Base-by-base conservation (phyloP, 139 green algal genomes). In the Nannochloris sp. region DNA sequence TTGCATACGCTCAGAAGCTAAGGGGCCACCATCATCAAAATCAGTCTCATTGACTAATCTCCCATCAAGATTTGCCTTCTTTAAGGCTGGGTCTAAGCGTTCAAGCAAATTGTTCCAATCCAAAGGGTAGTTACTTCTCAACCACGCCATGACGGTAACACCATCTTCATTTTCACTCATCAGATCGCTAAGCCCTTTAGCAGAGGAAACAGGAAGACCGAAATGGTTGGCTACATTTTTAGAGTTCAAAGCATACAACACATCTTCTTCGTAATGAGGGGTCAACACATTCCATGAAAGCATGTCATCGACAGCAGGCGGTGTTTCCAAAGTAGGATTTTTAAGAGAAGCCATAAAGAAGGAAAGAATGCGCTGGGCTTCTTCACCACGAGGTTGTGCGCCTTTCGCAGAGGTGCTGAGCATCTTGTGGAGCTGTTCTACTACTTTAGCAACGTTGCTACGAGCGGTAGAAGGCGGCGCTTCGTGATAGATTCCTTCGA, bases 241-340 rank as follows among this genome's bases (percentile, higher is more conserved):
- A 3, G 60, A 13, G 32, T 77, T 76, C 47, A 85, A 70, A 2
- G 79, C 70, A 72, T 87, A 91, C 10, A 88, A 60, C 33, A 91
- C 83, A 32, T 88, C 83, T 80, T 91, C 83, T 38, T 75, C 67
- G 57, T 85, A 90, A 68, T 89, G 74, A 2, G 84, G 86, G 9
- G 83, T 88, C 34, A 95, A 66, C 36, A 82, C 81, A 75, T 72
- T 85, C 60, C 72, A 89, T 53, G 53, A 79, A 35, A 79, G 67
- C 83, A 92, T 89, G 45, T 86, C 76, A 53, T 82, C 68, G 9
- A 90, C 34, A 8, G 34, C 32, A 0, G 83, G 76, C 4, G 85
- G 85, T 15, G 46, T 68, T 61, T 72, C 55, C 47, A 92, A 66
- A 1, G 66, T 66, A 0, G 81, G 79, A 71, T 89, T 83, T 47